Conservation (phyloP, 805 yeast species). For the Teunomyces funiuensis region DNA sequence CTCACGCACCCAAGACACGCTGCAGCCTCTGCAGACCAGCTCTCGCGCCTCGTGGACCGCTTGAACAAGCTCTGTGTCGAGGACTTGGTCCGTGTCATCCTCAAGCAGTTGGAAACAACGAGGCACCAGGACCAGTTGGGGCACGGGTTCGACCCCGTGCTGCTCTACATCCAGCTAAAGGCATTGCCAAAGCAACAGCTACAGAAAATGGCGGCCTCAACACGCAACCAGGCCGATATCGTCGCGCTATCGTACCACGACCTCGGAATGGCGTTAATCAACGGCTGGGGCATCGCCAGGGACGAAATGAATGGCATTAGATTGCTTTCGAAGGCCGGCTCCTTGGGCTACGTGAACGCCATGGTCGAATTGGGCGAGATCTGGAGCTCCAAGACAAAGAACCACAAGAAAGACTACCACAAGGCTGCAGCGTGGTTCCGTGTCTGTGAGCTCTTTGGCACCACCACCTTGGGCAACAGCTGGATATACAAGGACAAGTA, state of each 20-base stretch:
- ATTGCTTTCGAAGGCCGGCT: conserved; percentile 62
- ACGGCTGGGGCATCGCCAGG: conserved; percentile 55
- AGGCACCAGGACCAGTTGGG: conserved; percentile 26
- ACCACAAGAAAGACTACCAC: conserved; percentile 54
- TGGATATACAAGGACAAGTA: conserved; percentile 79
- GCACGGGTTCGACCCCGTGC: conserved; percentile 13
- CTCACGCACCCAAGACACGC: conserved; percentile 15
- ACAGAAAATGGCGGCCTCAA: conserved; percentile 27
- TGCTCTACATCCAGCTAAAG: conserved; percentile 21
- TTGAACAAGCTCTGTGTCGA: conserved; percentile 28
- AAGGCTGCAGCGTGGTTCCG: conserved; percentile 73
- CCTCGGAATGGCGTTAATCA: conserved; percentile 55
- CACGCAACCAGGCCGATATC: conserved; percentile 42
- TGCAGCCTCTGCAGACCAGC: conserved; percentile 6
- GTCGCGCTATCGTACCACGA: conserved; percentile 56
- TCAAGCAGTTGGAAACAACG: conserved; percentile 23
- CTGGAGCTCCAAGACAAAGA: conserved; percentile 59
- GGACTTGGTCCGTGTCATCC: conserved; percentile 26
- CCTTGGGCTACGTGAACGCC: conserved; percentile 66
- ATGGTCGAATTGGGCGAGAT: conserved; percentile 68
- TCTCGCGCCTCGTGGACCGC: conserved; percentile 21
- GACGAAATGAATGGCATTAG: conserved; percentile 59
- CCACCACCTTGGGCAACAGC: conserved; percentile 60
- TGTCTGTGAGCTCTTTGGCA: conserved; percentile 61
- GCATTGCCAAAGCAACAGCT: conserved; percentile 25